Conservation (phyloP, 768 basidiomycete genomes). For the Lactifluus echinatus region DNA sequence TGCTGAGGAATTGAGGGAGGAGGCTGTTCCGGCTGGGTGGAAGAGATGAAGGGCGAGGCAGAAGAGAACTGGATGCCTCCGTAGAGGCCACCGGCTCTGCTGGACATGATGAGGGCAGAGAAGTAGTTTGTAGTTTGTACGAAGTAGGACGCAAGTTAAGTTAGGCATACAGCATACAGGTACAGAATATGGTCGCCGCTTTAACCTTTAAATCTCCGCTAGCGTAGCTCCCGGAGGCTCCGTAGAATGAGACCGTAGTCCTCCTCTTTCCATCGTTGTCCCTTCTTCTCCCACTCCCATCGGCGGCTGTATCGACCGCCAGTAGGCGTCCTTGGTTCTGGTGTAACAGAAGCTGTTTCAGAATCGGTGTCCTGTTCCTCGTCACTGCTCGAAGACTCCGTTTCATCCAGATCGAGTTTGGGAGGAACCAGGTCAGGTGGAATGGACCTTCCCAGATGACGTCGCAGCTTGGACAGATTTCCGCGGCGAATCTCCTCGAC, state of each 20-base stretch:
- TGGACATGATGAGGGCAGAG: constrained; percentile 43
- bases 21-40: constrained; percentile 33
- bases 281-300: constrained; percentile 36
- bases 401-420: constrained; percentile 12
- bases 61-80: constrained; percentile 83
- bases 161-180: too few relatives aligned
- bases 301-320: constrained; percentile 28
- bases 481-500: constrained; percentile 1
- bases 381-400: not conserved
- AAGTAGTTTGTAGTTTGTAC: not conserved
- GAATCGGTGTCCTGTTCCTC: not conserved
- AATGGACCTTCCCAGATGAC: constrained; percentile 29
- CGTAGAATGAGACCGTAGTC: constrained; percentile 30
- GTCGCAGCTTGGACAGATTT: constrained; percentile 26
- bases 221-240: constrained; percentile 25
- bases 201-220: not conserved
- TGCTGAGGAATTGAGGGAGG: constrained; percentile 23
- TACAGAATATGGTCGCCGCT: not conserved
- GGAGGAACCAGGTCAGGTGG: constrained; percentile 23
- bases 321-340: too few relatives aligned
- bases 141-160: too few relatives aligned
- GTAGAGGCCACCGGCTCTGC: constrained; percentile 77
- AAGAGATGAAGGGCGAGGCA: constrained; percentile 43
- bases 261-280: constrained; percentile 30
- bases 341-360: too few relatives aligned